phyloP scores from a whole-genome alignment of 2,329 filamentous ascomycete genomes.

The Monosporascus sp. region DNA sequence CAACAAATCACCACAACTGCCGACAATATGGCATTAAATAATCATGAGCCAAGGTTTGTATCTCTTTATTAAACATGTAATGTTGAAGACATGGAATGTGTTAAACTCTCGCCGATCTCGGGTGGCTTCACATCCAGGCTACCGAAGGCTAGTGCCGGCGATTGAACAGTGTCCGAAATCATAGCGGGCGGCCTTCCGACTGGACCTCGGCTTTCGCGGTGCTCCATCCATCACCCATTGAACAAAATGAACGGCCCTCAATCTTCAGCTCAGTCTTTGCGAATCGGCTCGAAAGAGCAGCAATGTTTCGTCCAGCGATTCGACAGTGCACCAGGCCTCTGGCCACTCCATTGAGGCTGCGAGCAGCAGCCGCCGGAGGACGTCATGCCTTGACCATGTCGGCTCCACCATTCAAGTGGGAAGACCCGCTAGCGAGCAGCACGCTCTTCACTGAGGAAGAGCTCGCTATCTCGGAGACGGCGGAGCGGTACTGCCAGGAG shows the following conservation, averaged over 20 bases:
- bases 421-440: slow-evolving; percentile 74
- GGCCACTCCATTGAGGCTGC: slow-evolving; percentile 8
- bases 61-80: no score
- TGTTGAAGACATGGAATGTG: no score
- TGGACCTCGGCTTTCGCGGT: not conserved
- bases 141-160: no score
- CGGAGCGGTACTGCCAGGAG: slow-evolving; percentile 92
- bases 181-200: not conserved
- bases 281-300: slow-evolving; percentile 7
- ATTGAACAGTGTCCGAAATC: no score
- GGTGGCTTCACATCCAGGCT: no score
- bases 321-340: slow-evolving; percentile 14
- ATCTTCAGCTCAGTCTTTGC: slow-evolving; percentile 6
- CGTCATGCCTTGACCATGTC: not conserved
- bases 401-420: slow-evolving; percentile 69
- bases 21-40: no score
- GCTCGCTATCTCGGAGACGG: slow-evolving; percentile 80
- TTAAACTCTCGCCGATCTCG: no score
- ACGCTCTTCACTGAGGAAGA: slow-evolving; percentile 86
- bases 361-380: slow-evolving; percentile 3
- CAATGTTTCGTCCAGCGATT: slow-evolving; percentile 20
- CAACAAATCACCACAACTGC: no score
- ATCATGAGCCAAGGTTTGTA: no score
- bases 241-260: slow-evolving; percentile 2
- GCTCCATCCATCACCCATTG: slow-evolving; percentile 1